phyloP scores from a whole-genome alignment of 164 flowering plant species.

The Pachysandra terminalis region DNA sequence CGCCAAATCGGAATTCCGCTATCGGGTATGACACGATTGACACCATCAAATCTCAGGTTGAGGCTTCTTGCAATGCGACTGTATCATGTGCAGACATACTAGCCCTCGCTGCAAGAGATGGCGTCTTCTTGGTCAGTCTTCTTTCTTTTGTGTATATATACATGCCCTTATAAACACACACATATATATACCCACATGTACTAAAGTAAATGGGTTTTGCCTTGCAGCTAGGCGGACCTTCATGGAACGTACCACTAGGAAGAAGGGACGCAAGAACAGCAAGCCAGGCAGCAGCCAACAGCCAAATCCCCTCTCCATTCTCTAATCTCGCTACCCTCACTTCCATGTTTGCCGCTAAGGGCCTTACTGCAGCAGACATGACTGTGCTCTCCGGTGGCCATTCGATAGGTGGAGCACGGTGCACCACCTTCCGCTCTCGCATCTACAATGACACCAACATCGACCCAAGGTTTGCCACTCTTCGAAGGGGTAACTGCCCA shows the following conservation, averaged over 20 bases:
- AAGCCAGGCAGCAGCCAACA: no score
- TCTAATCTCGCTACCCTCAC: conserved; percentile 16
- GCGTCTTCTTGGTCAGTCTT: conserved; percentile 17
- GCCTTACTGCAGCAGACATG: conserved; percentile 18
- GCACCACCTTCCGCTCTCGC: no score
- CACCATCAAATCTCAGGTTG: conserved; percentile 16
- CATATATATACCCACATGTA: no score
- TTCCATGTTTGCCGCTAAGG: conserved; percentile 16
- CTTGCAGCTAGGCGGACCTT: conserved; percentile 19
- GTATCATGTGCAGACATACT: conserved; percentile 23
- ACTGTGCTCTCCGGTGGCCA: conserved; percentile 37
- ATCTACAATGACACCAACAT: no score
- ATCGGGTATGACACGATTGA: conserved; percentile 17
- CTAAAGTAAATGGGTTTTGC: no score
- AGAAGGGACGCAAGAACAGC: no score
- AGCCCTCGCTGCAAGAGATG: conserved; percentile 18
- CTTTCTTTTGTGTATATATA: not conserved
- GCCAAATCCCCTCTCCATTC: conserved; percentile 22
- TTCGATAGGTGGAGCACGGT: no score
- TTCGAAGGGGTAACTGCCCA: conserved; percentile 45
- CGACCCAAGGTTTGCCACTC: conserved; percentile 37
- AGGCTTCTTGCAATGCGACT: conserved; percentile 14
- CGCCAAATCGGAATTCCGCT: conserved; percentile 13
- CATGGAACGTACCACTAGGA: no score
- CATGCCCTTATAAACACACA: no score